Evolutionary conservation across 1,284 basidiomycete species (phyloP).

Genomic region (Ceratobasidium sp.): DNA sequence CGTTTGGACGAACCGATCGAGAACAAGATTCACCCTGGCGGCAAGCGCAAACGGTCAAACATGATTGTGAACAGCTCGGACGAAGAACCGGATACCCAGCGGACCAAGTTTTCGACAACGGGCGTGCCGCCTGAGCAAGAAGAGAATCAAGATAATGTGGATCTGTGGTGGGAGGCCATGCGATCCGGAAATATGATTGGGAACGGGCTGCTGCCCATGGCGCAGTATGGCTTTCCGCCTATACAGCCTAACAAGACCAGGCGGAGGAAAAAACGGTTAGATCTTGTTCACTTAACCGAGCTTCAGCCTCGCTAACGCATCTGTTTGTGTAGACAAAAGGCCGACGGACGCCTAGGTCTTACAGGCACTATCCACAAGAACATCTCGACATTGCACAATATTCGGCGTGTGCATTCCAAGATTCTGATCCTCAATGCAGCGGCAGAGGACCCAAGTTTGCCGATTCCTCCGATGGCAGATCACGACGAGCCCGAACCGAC

Average conservation of each 20-base stretch:
- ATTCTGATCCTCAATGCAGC: slow-evolving; percentile 63
- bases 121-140: slow-evolving; percentile 42
- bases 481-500: not conserved
- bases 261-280: slow-evolving; percentile 25
- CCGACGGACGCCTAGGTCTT: slow-evolving; percentile 8
- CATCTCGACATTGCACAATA: slow-evolving; percentile 70
- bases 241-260: slow-evolving; percentile 1
- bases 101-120: slow-evolving; percentile 39
- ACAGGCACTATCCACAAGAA: slow-evolving; percentile 69
- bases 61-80: slow-evolving; percentile 57
- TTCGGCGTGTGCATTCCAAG: slow-evolving; percentile 72
- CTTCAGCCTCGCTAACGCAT: not conserved
- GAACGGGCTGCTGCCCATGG: slow-evolving; percentile 68
- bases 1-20: slow-evolving; percentile 45
- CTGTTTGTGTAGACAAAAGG: slow-evolving; percentile 36
- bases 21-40: slow-evolving; percentile 45
- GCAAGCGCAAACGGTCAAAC: slow-evolving; percentile 14
- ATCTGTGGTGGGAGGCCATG: slow-evolving; percentile 77
- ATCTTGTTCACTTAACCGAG: not conserved
- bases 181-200: slow-evolving; percentile 66
- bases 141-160: slow-evolving; percentile 53
- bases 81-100: slow-evolving; percentile 46
- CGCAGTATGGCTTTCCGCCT: slow-evolving; percentile 46
- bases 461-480: slow-evolving; percentile 1
- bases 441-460: slow-evolving; percentile 54